A percentile compares a stretch with the other conserved stretches of the same genome.
These are phyloP conservation scores for Trametes hirsuta DNA, from an alignment of 1,284 basidiomycete genomes.

Conservation along the genomic window DNA sequence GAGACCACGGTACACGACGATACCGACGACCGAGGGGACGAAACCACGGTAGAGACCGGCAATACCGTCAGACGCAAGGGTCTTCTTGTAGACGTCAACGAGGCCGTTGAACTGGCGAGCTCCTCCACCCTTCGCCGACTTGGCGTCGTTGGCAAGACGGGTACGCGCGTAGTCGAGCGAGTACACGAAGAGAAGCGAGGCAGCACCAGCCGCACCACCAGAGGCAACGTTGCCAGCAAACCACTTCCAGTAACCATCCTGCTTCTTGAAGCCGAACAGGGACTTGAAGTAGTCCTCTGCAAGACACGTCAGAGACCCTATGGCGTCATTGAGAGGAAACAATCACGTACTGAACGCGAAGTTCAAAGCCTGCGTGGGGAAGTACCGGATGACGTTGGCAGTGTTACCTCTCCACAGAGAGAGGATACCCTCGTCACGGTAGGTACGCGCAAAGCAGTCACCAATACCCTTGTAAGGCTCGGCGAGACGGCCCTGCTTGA, in stretches of 20 bases:
- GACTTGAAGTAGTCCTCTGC: constrained; percentile 97
- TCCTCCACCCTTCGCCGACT: constrained; percentile 90
- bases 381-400: constrained; percentile 98
- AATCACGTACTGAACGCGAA: constrained; percentile 85
- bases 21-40: constrained; percentile 92
- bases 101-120: constrained; percentile 95
- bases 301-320: constrained; percentile 30
- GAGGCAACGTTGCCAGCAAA: constrained; percentile 93
- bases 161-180: constrained; percentile 98
- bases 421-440: constrained; percentile 88
- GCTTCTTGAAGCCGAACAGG: constrained; percentile 90
- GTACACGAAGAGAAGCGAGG: constrained; percentile 96
- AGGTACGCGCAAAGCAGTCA: constrained; percentile 89
- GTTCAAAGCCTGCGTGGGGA: constrained; percentile 96
- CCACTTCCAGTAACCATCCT: constrained; percentile 89
- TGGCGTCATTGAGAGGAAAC: not conserved
- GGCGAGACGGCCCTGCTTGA: constrained; percentile 95
- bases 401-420: constrained; percentile 97
- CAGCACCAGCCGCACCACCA: constrained; percentile 97
- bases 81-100: constrained; percentile 94
- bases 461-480: constrained; percentile 91
- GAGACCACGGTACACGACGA: constrained; percentile 96
- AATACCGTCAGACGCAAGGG: constrained; percentile 86
- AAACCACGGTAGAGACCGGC: constrained; percentile 95
- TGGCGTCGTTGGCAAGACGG: constrained; percentile 96